A percentile compares a stretch with the other conserved stretches of the same genome.
phyloP scores from a whole-genome alignment of 2,329 filamentous ascomycete genomes.

The Phialophora chinensis region DNA sequence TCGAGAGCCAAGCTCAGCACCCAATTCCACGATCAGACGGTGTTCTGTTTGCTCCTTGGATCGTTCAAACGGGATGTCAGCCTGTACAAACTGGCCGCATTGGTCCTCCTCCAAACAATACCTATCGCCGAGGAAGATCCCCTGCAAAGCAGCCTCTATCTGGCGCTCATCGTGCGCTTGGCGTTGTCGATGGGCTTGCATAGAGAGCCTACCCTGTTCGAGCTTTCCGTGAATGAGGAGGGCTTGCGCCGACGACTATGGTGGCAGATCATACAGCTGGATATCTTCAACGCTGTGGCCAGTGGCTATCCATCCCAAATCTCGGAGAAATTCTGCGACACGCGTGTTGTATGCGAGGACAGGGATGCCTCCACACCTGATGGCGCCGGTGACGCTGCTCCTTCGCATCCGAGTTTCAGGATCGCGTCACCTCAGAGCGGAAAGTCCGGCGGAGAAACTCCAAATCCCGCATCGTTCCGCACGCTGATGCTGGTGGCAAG shows the following conservation, averaged over 20 bases:
- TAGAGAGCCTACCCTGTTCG: conserved; percentile 56
- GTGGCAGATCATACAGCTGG: conserved; percentile 56
- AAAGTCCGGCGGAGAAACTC: conserved; percentile 46
- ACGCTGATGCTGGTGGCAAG: conserved; percentile 51
- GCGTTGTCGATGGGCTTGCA: conserved; percentile 45
- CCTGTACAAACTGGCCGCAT: conserved; percentile 53
- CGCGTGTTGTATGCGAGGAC: conserved; percentile 54
- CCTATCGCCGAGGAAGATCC: conserved; percentile 57
- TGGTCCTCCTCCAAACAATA: conserved; percentile 55
- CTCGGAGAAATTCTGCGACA: conserved; percentile 57
- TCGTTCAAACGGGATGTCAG: conserved; percentile 55
- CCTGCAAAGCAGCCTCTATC: conserved; percentile 55
- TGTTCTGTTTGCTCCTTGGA: conserved; percentile 50
- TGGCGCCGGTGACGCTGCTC: conserved; percentile 47
- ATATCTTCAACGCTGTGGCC: conserved; percentile 59
- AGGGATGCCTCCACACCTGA: conserved; percentile 53
- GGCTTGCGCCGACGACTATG: conserved; percentile 49
- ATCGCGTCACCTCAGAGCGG: conserved; percentile 21
- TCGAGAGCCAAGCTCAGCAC: conserved; percentile 47
- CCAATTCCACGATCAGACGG: conserved; percentile 51
- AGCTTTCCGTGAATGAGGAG: conserved; percentile 53
- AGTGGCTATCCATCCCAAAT: conserved; percentile 56
- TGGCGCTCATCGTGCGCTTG: conserved; percentile 53
- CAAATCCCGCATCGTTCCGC: conserved; percentile 51
- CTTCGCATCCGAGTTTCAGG: conserved; percentile 37